Conservation (phyloP, 176 grass and related monocot species). For the Bolboschoenus planiculmis region DNA sequence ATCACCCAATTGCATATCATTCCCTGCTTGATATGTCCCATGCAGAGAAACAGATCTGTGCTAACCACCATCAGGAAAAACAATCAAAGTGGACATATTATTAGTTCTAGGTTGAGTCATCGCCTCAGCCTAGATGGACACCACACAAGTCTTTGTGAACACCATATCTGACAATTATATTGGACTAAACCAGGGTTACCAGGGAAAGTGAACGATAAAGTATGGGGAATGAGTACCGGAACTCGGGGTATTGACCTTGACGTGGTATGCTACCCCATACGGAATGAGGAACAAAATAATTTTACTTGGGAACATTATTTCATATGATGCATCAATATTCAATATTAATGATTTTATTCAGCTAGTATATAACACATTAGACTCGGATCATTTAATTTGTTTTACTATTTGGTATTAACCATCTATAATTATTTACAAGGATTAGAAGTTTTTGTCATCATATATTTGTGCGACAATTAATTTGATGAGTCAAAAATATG, state of each 20-base stretch:
- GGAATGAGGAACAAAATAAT: not conserved
- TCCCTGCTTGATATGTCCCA: not conserved
- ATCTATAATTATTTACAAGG: not conserved
- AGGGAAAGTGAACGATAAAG: no score
- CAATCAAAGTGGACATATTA: not conserved
- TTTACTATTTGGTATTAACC: not conserved
- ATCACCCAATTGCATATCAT: not conserved
- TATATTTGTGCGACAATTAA: not conserved
- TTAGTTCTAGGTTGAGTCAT: not conserved
- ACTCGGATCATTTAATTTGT: not conserved
- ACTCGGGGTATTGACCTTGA: no score
- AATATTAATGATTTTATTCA: not conserved
- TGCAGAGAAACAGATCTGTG: not conserved
- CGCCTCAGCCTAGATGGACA: not conserved
- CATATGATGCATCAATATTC: not conserved
- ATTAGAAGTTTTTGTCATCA: not conserved
- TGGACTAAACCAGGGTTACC: not conserved
- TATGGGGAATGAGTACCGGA: no score
- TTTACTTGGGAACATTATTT: not conserved
- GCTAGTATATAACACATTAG: not conserved
- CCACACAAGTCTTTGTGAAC: not conserved
- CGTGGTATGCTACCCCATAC: no score
- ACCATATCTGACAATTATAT: not conserved
- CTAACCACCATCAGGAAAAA: not conserved
- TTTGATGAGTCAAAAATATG: not conserved